Base-by-base conservation (phyloP, 192 early-diverging fungal species). In the Podila horticola region DNA sequence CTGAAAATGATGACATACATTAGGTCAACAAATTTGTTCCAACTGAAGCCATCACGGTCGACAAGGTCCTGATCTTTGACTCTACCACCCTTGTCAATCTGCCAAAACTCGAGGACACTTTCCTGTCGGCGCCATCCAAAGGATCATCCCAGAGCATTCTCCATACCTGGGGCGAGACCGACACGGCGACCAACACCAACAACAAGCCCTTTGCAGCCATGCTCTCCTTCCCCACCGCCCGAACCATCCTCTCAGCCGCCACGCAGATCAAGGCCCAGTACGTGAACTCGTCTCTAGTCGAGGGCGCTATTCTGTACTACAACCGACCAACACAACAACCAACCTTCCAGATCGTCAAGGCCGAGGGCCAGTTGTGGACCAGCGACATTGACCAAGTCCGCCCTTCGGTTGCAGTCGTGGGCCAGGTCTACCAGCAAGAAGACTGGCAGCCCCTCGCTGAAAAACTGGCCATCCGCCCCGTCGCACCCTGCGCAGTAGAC, bases 381-480 rank as follows among this genome's bases (percentile, higher is more conserved):
- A 90, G 86, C 38, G 77, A 84, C 41, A 48, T 89, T 24, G 85
- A 88, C 28, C 64, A 66, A 20, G 66, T 90, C 19, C 62, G 69
- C 7, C 48, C 64, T 24, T 41, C 81, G 36, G 62, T 72, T 8
- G 26, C 79, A 2, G 85, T 67, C 2, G 79, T 90, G 11, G 75
- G 84, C 3, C 65, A 79, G 34, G 79, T 90, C 15, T 87, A 83
- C 52, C 83, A 87, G 63, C 72, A 85, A 36, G 75, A 72, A 11
- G 89, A 90, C 26, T 84, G 87, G 55, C 75, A 11, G 9, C 77
- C 82, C 17, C 58, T 90, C 2, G 66, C 67, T 11, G 59, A 61
- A 20, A 85, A 75, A 66, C 58, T 82, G 12, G 67, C 64, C 5
- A 58, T 86, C 11, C 34, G 38, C 15, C 75, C 75, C 31, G 69